Evolutionary conservation across 495 filamentous ascomycete genomes (phyloP), one percentile per base, ranked within the genome.

Genomic region (Immersiella caudata): DNA sequence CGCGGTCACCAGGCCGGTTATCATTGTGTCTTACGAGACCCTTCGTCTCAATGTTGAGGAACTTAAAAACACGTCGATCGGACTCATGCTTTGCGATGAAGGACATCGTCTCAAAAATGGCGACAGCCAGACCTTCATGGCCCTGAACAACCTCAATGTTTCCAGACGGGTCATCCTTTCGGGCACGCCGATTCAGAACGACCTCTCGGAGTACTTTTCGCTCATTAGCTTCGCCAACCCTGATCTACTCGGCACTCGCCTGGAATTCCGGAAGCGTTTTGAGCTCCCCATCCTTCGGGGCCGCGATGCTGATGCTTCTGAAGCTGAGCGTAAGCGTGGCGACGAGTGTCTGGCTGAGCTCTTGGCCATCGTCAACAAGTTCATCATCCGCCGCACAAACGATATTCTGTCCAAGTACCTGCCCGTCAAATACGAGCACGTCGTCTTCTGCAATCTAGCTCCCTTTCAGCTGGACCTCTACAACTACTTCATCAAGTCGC

Each of bases 21-120:
- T 99, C n/a, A 99, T 99, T 60, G 93, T 99, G 59, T 98, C 95
- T 1, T 99, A 99, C 74, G 95, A 99, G 74, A 98, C 96, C 0
- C 84, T 99, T 6, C 90, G 95, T 22, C 80, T 98, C 60, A 93
- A 99, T 68, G 90, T 92, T 8, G 91, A 93, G n/a, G 89, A 94
- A 69, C 85, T 99, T 51, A 91, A 88, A 60, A 88, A 93, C 64
- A 91, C 90, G 1, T 89, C 89, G 1, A 98, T 99, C 70, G 95
- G 95, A 6, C 81, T 99, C 11, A 89, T 99, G 75, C 86, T 99
- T n/a, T 98, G 95, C 75, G 95, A 99, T 70, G 95, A 99, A 79
- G 95, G 95, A 1, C 95, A 99, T 84, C 90, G 95, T n/a, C 79
- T 99, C 50, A 99, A 99, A 76, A 99, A 99, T 71, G 93, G 93